These are phyloP conservation scores for Petunia axillaris DNA, from an alignment of 257 asterid genomes.

Conservation along the genomic window DNA sequence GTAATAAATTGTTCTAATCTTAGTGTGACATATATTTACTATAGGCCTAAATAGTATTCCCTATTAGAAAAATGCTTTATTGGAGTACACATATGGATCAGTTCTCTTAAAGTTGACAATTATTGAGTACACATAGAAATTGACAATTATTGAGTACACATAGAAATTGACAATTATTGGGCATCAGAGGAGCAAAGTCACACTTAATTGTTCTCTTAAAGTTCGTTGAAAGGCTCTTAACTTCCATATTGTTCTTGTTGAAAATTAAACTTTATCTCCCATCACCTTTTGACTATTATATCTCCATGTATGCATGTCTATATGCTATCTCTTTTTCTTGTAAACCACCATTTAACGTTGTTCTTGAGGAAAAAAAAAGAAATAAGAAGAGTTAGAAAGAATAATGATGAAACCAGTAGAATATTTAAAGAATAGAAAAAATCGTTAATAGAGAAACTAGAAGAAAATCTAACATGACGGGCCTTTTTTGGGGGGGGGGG, in stretches of 20 bases:
- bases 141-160: too few relatives aligned
- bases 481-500: neutral
- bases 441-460: neutral
- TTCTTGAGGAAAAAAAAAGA: too few relatives aligned
- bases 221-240: neutral
- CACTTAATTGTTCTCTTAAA: neutral
- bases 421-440: neutral
- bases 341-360: neutral
- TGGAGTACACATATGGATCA: neutral
- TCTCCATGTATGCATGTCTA: too few relatives aligned
- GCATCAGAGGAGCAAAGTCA: neutral
- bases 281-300: neutral
- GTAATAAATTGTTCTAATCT: neutral
- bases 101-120: too few relatives aligned
- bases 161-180: too few relatives aligned
- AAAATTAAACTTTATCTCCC: neutral
- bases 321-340: neutral
- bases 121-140: too few relatives aligned
- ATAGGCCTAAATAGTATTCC: neutral
- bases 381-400: neutral
- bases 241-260: neutral
- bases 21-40: neutral
- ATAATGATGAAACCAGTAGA: neutral
- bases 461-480: neutral
- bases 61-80: too few relatives aligned